These are phyloP conservation scores for Phlebiopsis flavidoalba DNA, from an alignment of 768 basidiomycete genomes.

Conservation along the genomic window DNA sequence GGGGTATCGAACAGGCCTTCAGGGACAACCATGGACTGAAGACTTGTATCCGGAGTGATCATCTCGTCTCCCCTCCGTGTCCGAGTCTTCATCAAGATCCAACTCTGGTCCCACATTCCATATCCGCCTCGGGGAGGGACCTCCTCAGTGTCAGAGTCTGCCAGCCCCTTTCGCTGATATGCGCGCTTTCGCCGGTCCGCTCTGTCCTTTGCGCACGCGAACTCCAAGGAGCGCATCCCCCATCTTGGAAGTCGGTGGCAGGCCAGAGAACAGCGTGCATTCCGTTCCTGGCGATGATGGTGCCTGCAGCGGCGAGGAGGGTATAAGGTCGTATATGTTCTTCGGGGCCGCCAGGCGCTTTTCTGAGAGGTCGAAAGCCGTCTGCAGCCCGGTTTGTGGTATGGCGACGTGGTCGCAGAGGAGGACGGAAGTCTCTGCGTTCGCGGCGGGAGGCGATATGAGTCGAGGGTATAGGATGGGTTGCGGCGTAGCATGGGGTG, in stretches of 20 bases:
- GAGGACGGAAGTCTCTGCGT: conserved; percentile 17
- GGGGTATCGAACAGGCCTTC: neutral
- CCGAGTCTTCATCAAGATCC: conserved; percentile 7
- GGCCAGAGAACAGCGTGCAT: conserved; percentile 38
- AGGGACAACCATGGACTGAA: neutral
- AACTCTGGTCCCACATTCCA: conserved; percentile 9
- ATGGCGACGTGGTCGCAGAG: conserved; percentile 10
- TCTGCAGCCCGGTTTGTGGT: neutral
- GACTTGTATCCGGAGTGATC: conserved; percentile 13
- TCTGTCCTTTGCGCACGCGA: conserved; percentile 14
- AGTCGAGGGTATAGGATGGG: conserved; percentile 43
- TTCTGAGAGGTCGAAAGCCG: neutral
- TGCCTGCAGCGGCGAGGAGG: conserved; percentile 54
- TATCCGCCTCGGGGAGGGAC: conserved; percentile 1
- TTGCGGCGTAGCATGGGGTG: conserved; percentile 4
- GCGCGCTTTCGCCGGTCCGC: neutral
- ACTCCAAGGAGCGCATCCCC: conserved; percentile 58
- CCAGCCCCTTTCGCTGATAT: neutral
- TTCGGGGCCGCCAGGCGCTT: neutral
- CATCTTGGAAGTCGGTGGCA: conserved; percentile 38
- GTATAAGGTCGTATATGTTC: conserved; percentile 38
- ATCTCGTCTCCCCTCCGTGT: conserved; percentile 6
- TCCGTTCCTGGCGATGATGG: conserved; percentile 46
- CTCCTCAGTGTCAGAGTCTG: neutral
- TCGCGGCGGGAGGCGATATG: conserved; percentile 53